Evolutionary conservation across 768 basidiomycete genomes (phyloP), one percentile per base, ranked within the genome.

Genomic region (Lactarius tabidus): DNA sequence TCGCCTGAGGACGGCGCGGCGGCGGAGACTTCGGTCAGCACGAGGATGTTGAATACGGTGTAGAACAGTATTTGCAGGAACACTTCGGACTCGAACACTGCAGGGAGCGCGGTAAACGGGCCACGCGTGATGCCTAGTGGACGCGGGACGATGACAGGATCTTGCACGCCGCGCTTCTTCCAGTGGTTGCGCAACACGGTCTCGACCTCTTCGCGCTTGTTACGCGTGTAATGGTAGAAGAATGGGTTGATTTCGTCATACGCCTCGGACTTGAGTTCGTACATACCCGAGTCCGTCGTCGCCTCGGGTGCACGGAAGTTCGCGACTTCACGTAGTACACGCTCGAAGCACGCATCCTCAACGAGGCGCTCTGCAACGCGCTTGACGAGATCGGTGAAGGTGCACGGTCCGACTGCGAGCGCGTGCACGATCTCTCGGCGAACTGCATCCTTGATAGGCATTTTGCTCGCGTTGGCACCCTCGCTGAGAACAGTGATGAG

Each of bases 181-280:
- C 87, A 70, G 52, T 91, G 81, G 56, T 80, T 82, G 65, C 85
- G 81, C 56, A 95, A 77, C 5, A 90, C 83, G 48, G 80, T 84
- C 71, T 95, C 93, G 29, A 93, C 96, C 73, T 95, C 92, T 71
- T 96, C 93, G 45, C 95, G 84, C 70, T 93, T 88, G 77, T 98
- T 98, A 45, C 95, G 83, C 18, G 92, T 89, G 74, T 97, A 98
- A 73, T 98, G 95, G 72, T 90, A 91, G 79, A 95, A 97, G 77
- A 95, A 97, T 0, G 95, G 95, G 71, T 98, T 91, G 68, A 98
- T 90, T 68, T 97, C 91, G 66, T 87, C 89, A 74, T 85, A 94
- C 23, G 79, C 80, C 70, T 89, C 90, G 54, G 93, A 86, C 73
- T 87, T 90, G 60, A 98, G 84, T 66, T 95, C 88, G 76, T 98